These are phyloP conservation scores for Mortierella alpina DNA, from an alignment of 192 early-diverging fungal genomes.

Conservation along the genomic window DNA sequence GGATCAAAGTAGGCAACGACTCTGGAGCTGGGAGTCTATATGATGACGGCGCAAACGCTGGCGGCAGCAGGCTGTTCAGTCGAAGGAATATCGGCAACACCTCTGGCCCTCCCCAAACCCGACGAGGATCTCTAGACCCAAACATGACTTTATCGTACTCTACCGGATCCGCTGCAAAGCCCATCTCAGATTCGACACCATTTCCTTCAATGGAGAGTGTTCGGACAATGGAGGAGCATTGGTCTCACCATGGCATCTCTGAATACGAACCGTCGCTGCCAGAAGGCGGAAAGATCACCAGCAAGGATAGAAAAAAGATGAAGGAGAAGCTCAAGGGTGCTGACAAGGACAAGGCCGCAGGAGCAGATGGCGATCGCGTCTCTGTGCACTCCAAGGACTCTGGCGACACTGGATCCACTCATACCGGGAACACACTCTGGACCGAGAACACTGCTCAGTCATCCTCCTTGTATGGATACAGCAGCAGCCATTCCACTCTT, in stretches of 20 bases:
- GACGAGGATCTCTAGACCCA: slow-evolving; percentile 29
- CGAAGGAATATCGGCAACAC: slow-evolving; percentile 1
- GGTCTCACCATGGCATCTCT: slow-evolving; percentile 30
- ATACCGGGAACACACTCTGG: slow-evolving; percentile 16
- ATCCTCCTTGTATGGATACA: slow-evolving; percentile 14
- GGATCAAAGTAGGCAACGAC: slow-evolving; percentile 3
- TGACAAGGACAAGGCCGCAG: background rate
- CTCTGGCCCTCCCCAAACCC: slow-evolving; percentile 2
- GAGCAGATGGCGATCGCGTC: background rate
- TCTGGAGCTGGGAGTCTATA: background rate
- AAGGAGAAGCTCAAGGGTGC: slow-evolving; percentile 15
- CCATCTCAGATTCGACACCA: background rate
- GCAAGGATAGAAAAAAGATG: slow-evolving; percentile 28
- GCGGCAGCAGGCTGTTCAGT: slow-evolving; percentile 7
- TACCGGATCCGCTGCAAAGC: slow-evolving; percentile 9
- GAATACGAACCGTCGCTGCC: slow-evolving; percentile 25
- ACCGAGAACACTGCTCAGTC: slow-evolving; percentile 10
- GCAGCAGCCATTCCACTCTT: slow-evolving; percentile 21
- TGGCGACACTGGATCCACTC: slow-evolving; percentile 33
- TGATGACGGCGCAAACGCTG: background rate
- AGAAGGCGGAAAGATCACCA: slow-evolving; percentile 10
- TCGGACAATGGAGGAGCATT: slow-evolving; percentile 33
- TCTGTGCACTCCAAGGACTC: slow-evolving; percentile 45
- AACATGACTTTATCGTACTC: slow-evolving; percentile 1
- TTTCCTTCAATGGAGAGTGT: slow-evolving; percentile 10